Percentiles rank a stretch among this genome's conserved stretches.
These are phyloP conservation scores for Ceratocystiopsis brevicomis DNA, from an alignment of 2,329 filamentous ascomycete species.

Conservation along the genomic window DNA sequence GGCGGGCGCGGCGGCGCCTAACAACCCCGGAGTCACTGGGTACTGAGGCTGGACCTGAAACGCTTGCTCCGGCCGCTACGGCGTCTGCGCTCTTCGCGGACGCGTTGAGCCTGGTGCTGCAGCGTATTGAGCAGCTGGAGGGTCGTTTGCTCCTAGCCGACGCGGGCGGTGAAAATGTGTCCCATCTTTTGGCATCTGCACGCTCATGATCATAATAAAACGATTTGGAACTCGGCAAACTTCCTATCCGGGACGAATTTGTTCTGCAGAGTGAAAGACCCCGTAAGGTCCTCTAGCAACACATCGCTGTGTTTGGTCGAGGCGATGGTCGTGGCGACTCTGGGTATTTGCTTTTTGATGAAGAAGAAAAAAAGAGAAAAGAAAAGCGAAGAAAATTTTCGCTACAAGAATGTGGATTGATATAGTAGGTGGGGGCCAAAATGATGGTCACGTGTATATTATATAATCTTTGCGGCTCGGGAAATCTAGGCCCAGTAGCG, in stretches of 20 bases:
- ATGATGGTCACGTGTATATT: no score
- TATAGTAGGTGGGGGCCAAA: background rate
- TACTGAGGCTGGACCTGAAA: no score
- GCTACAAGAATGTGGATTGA: background rate
- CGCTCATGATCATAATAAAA: conserved; percentile 24
- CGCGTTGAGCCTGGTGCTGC: no score
- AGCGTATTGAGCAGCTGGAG: no score
- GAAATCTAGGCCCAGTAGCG: background rate
- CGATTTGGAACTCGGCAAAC: conserved; percentile 23
- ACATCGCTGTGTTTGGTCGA: conserved; percentile 36
- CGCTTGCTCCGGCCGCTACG: no score
- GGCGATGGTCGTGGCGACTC: conserved; percentile 46
- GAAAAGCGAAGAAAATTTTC: conserved; percentile 11
- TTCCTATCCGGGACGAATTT: conserved; percentile 41
- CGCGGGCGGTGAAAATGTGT: conserved; percentile 22
- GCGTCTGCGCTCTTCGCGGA: no score
- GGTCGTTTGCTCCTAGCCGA: no score
- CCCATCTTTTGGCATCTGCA: conserved; percentile 37
- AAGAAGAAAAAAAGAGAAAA: conserved; percentile 26
- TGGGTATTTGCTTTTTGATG: conserved; percentile 42
- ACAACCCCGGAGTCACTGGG: no score
- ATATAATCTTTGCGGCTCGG: no score
- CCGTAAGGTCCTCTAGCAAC: conserved; percentile 34
- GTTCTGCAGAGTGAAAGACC: conserved; percentile 29
- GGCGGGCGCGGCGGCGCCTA: no score